Percentiles rank a stretch among this genome's conserved stretches.
Evolutionary conservation across 2,329 filamentous ascomycete species (phyloP).

Genomic region (Aspergillus sp.): DNA sequence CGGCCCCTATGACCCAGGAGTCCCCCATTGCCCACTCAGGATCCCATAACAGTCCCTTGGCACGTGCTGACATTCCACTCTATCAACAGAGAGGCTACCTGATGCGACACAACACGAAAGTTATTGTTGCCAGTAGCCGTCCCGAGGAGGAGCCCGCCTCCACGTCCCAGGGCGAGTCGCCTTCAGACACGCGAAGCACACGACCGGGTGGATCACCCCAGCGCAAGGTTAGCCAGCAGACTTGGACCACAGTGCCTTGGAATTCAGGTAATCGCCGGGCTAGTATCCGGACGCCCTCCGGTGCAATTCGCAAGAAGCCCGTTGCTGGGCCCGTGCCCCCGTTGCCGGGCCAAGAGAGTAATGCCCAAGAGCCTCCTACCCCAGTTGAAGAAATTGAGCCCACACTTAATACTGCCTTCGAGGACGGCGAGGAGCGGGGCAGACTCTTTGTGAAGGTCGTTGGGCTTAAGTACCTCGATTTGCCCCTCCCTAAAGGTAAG

Average conservation of each 20-base stretch:
- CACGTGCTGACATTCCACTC: constrained; percentile 63
- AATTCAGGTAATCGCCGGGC: constrained; percentile 74
- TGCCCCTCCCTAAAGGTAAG: constrained; percentile 87
- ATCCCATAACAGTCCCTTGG: constrained; percentile 2
- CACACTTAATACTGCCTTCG: constrained; percentile 58
- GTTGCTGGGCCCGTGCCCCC: constrained; percentile 71
- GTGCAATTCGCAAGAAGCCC: constrained; percentile 61
- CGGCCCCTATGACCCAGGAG: constrained; percentile 13
- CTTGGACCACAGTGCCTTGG: constrained; percentile 97
- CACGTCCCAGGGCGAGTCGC: constrained; percentile 27
- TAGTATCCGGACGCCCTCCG: constrained; percentile 59
- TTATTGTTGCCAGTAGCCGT: constrained; percentile 82
- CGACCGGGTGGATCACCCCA: constrained; percentile 69
- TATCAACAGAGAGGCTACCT: constrained; percentile 89
- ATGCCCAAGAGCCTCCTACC: constrained; percentile 62
- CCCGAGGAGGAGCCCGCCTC: constrained; percentile 57
- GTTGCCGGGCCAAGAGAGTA: constrained; percentile 83
- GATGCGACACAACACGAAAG: constrained; percentile 97
- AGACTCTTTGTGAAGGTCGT: constrained; percentile 98
- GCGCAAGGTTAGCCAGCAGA: constrained; percentile 79
- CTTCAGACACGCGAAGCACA: constrained; percentile 43
- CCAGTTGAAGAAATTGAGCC: constrained; percentile 70
- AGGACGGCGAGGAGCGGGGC: constrained; percentile 83
- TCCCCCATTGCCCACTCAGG: constrained; percentile 15
- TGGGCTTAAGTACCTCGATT: constrained; percentile 90